Percentiles rank a stretch among this genome's conserved stretches.
Conservation (phyloP, 2,329 filamentous ascomycete species). For the Calonectria hawksworthii region DNA sequence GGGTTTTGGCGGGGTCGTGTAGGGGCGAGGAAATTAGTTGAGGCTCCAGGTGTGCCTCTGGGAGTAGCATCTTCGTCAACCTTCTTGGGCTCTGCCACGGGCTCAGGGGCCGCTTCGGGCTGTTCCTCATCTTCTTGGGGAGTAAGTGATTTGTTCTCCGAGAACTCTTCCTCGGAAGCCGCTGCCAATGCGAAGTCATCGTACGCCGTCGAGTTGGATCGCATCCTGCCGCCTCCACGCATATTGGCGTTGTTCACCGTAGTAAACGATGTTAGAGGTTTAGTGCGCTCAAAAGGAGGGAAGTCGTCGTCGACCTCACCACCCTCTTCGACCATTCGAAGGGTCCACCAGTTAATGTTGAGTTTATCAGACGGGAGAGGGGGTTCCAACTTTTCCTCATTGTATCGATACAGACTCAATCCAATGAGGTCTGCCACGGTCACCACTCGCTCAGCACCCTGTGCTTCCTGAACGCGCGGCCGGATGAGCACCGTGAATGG, state of each 20-base stretch:
- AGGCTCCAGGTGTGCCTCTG: slow-evolving; percentile 40
- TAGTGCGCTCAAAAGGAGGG: slow-evolving; percentile 80
- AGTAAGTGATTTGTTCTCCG: slow-evolving; percentile 77
- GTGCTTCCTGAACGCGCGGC: slow-evolving; percentile 77
- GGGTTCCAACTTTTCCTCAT: slow-evolving; percentile 81
- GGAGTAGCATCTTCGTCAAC: slow-evolving; percentile 45
- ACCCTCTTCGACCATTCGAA: slow-evolving; percentile 87
- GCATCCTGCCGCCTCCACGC: slow-evolving; percentile 68
- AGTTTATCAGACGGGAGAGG: slow-evolving; percentile 74
- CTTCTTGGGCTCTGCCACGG: slow-evolving; percentile 50
- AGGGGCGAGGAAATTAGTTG: slow-evolving; percentile 46
- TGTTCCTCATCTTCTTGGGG: slow-evolving; percentile 72
- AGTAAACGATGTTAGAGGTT: slow-evolving; percentile 82
- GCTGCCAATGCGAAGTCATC: slow-evolving; percentile 87
- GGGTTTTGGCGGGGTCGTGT: slow-evolving; percentile 66
- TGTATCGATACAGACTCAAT: slow-evolving; percentile 82
- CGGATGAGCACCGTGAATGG: slow-evolving; percentile 81
- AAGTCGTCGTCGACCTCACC: slow-evolving; percentile 91
- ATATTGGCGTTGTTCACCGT: slow-evolving; percentile 87
- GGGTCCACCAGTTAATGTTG: slow-evolving; percentile 85
- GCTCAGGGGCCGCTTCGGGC: slow-evolving; percentile 46
- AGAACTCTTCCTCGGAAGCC: slow-evolving; percentile 76
- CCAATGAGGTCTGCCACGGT: slow-evolving; percentile 87
- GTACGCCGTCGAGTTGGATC: slow-evolving; percentile 82
- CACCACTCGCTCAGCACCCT: slow-evolving; percentile 71